These are phyloP conservation scores for Corymbia citriodora DNA, from an alignment of 441 rosid species.

Conservation along the genomic window DNA sequence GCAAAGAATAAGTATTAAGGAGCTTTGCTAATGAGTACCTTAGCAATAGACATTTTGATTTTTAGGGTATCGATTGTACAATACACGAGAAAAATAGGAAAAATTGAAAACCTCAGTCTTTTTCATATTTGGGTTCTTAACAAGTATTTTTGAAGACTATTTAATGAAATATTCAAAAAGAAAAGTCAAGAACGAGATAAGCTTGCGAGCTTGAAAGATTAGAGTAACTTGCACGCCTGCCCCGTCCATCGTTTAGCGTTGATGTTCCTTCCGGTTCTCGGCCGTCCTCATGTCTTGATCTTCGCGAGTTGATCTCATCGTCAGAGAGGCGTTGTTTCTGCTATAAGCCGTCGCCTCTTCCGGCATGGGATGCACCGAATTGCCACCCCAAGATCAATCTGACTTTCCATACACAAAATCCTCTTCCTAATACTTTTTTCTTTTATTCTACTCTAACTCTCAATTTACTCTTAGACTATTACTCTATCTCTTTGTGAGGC, in stretches of 20 bases:
- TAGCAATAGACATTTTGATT: background rate
- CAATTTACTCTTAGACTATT: too few relatives aligned
- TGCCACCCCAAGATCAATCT: background rate
- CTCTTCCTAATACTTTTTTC: background rate
- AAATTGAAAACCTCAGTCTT: background rate
- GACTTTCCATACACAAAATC: background rate
- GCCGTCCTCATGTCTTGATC: too few relatives aligned
- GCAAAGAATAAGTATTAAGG: background rate
- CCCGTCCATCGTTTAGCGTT: background rate
- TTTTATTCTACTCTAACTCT: too few relatives aligned
- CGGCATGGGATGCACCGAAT: background rate
- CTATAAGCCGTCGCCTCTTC: background rate
- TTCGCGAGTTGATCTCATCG: background rate
- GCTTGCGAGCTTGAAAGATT: background rate
- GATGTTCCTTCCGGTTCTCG: background rate
- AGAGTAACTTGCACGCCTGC: background rate
- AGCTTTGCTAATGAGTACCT: background rate
- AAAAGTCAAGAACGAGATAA: background rate
- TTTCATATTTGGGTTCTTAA: background rate
- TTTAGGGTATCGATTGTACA: background rate
- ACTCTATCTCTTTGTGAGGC: rapidly evolving
- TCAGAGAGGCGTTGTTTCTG: background rate
- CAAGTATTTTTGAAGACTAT: background rate
- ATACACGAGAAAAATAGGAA: background rate
- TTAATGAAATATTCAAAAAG: background rate